A percentile compares a stretch with the other conserved stretches of the same genome.
Conservation (phyloP, 148 eudicot genomes). For the Amaranthus hypochondriacus region DNA sequence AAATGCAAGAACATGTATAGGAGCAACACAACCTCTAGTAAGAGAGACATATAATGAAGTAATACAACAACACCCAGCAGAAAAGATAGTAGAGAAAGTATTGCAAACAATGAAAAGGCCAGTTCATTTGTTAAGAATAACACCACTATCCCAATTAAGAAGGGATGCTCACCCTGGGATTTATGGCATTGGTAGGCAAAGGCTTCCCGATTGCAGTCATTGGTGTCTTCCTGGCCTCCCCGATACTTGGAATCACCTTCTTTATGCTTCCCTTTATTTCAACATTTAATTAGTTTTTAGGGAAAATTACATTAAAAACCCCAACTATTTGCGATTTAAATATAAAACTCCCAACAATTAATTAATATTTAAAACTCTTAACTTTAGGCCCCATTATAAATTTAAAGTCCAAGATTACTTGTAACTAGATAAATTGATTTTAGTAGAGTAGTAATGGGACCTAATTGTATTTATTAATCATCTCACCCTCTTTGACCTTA, state of each 20-base stretch:
- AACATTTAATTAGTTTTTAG: too few relatives aligned
- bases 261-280: slow-evolving; percentile 31
- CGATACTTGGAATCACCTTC: slow-evolving; percentile 58
- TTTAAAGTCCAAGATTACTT: too few relatives aligned
- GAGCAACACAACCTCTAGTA: slow-evolving; percentile 25
- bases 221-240: slow-evolving; percentile 72
- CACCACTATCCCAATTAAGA: slow-evolving; percentile 41
- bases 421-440: too few relatives aligned
- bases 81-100: slow-evolving; percentile 37
- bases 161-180: slow-evolving; percentile 53
- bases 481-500: too few relatives aligned
- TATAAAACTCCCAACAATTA: too few relatives aligned
- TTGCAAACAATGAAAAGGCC: slow-evolving; percentile 28
- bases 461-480: too few relatives aligned
- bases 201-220: slow-evolving; percentile 51
- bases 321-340: too few relatives aligned
- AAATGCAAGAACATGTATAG: slow-evolving; percentile 31
- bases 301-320: too few relatives aligned
- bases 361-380: too few relatives aligned
- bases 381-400: too few relatives aligned
- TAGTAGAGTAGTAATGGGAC: too few relatives aligned
- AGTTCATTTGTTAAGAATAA: slow-evolving; percentile 33
- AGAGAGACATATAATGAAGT: slow-evolving; percentile 18
- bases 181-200: slow-evolving; percentile 32
- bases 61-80: slow-evolving; percentile 25